Evolutionary conservation across 78 protist species (phyloP).

Genomic region (Planoprotostelium fungivorum): DNA sequence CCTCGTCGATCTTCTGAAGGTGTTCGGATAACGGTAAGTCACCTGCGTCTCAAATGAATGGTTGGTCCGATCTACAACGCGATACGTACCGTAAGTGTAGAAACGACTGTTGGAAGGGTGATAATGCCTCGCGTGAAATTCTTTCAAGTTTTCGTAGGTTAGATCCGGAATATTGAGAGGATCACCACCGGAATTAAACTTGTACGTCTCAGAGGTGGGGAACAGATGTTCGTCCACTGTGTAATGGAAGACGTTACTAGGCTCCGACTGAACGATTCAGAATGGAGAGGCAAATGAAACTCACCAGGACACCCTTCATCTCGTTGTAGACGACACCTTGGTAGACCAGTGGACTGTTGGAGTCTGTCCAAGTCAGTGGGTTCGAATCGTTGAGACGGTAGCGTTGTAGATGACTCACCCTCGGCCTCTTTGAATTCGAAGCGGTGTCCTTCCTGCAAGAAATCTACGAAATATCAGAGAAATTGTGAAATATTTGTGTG

Average conservation of each 20-base stretch:
- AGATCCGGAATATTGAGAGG: conserved; percentile 68
- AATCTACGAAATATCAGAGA: conserved; percentile 38
- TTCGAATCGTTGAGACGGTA: too few species aligned
- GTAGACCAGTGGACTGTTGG: conserved; percentile 17
- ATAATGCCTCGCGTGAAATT: conserved; percentile 46
- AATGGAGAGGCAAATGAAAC: background rate
- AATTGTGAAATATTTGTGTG: too few species aligned
- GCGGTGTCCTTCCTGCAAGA: conserved; percentile 87
- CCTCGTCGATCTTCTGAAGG: background rate
- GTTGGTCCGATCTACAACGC: background rate
- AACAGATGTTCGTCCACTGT: conserved; percentile 16
- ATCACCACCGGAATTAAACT: conserved; percentile 76
- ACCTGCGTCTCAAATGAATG: background rate
- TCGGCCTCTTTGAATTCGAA: conserved; percentile 58
- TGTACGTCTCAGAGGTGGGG: conserved; percentile 53
- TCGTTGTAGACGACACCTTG: conserved; percentile 91
- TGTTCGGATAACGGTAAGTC: background rate
- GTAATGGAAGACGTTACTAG: conserved; percentile 14
- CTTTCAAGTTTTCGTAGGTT: conserved; percentile 60
- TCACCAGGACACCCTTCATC: conserved; percentile 79
- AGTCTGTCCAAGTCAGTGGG: background rate
- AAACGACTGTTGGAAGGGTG: conserved; percentile 60
- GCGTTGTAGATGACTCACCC: background rate
- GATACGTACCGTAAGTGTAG: conserved; percentile 46
- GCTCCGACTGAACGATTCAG: conserved; percentile 2